Base-by-base conservation (phyloP, 345 rosid species). In the Populus tremula region DNA sequence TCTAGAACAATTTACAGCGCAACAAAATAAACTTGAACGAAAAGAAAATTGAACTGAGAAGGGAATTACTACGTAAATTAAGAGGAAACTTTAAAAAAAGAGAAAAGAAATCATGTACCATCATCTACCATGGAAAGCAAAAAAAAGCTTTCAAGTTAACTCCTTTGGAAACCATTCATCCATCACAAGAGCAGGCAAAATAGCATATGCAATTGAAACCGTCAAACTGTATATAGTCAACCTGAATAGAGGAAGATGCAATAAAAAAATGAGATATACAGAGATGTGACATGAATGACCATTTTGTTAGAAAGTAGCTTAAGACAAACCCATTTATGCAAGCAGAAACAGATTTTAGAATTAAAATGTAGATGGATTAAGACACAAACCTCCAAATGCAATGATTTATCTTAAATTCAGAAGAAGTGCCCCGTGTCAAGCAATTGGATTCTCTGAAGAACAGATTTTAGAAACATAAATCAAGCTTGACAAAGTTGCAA, bases 371-470 rank as follows among this genome's bases (percentile, higher is more conserved):
- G n/a, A 54, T 54, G 21, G 59, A 53, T 54, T 56, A 54, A 61
- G 43, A 8, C 10, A 53, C 75, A 33, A 72, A 72, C 76, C 76
- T 73, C 47, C 8, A 61, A 43, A 25, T 61, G 39, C 76, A 39
- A 73, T 73, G 18, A 36, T 23, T 35, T 33, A 21, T 62, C 69
- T 29, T 64, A 70, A 45, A 27, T 45, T 50, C 21, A 43, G 23
- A 64, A 47, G 77, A 63, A 29, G 49, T 29, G 29, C 16, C 47
- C 29, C 62, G 31, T 29, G 1, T 18, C n/a, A 50, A 14, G n/a
- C 9, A 5, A 45, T 45, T 70, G 47, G 69, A 56, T 53, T 63
- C n/a, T 70, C 62, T 74, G 31, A 74, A 56, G 47, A 63, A 38
- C 25, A 43, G 36, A 2, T 11, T 27, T 47, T 29, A 43, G 31